Conservation (phyloP, 2,329 filamentous ascomycete genomes). For the Ascochyta viciae-villosae region DNA sequence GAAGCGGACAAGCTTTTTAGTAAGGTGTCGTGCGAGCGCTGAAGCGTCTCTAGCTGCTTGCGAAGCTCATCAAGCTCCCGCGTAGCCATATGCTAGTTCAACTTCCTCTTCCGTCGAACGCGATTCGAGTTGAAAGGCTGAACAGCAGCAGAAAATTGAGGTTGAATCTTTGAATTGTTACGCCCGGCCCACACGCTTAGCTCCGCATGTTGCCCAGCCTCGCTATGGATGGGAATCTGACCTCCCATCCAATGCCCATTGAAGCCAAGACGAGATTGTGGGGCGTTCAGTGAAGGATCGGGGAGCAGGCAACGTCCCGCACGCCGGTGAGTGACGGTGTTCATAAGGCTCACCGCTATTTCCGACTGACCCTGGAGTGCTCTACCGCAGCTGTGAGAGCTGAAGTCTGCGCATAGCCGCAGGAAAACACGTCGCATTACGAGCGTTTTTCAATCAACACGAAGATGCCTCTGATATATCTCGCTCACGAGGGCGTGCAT, state of each 20-base stretch:
- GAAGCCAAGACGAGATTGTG: slow-evolving; percentile 21
- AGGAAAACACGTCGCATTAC: background rate
- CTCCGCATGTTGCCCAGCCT: slow-evolving; percentile 29
- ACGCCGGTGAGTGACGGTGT: slow-evolving; percentile 15
- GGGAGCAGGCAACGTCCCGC: slow-evolving; percentile 16
- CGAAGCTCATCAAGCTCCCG: slow-evolving; percentile 41
- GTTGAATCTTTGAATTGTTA: slow-evolving; percentile 12
- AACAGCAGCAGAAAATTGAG: slow-evolving; percentile 4
- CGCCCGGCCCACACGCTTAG: slow-evolving; percentile 24
- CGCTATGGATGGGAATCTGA: slow-evolving; percentile 14
- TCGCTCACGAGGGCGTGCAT: background rate
- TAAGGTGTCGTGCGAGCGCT: slow-evolving; percentile 41
- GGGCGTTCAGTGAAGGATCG: slow-evolving; percentile 9
- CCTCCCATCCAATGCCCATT: slow-evolving; percentile 25
- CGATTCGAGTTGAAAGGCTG: slow-evolving; percentile 9
- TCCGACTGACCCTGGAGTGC: slow-evolving; percentile 18
- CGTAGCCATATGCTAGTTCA: slow-evolving; percentile 31
- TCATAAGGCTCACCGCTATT: slow-evolving; percentile 33
- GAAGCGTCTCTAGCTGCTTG: slow-evolving; percentile 43
- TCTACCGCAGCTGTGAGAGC: background rate
- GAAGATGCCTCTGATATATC: background rate
- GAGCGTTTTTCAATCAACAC: background rate
- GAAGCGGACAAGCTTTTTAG: slow-evolving; percentile 38
- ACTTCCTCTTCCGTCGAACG: slow-evolving; percentile 10
- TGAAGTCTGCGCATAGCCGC: background rate